Evolutionary conservation across 2,329 filamentous ascomycete species (phyloP), one percentile per base, ranked within the genome.

Genomic region (Neofusicoccum parvum): DNA sequence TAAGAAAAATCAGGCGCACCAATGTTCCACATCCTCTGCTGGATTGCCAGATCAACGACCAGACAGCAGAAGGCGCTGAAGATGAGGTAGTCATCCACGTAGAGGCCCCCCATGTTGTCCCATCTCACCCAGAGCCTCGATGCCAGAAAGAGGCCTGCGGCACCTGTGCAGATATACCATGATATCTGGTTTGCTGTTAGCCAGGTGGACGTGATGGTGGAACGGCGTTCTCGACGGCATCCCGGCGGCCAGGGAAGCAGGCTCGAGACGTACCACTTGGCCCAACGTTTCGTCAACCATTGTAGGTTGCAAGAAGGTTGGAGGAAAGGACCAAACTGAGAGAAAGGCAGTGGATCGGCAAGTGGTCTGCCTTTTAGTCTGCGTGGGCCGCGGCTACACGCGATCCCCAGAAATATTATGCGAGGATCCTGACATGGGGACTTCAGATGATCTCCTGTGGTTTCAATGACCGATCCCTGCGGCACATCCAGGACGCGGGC

Each of bases 21-120:
- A n/a, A 72, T 65, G 39, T 73, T 70, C 73, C 72, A 75, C 73
- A 75, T 76, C 48, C 75, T 70, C 23, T 77, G 74, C 49, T 76
- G 76, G 36, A 76, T 76, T 15, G 60, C 70, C 62, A 76, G 66
- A 62, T 75, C 73, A 20, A 69, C 74, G 23, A 75, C 70, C 3
- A 77, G 71, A 67, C 75, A 77, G 54, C 69, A 65, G 60, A 72
- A 53, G 15, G 75, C 70, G 46, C 76, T 65, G 5, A 73, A 49
- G 36, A 78, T 68, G 46, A 78, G 71, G 50, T 66, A 72, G 66
- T 78, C 76, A 41, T 76, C 74, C 15, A 77, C 65, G 5, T 66
- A 69, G 10, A 77, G 65, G 14, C 66, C 68, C 23, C 71, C 71
- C 51, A 77, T 68, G 58, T 72, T 73, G 23, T 49, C 65, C 70